phyloP scores from a whole-genome alignment of 768 basidiomycete genomes.

The Tylopilus sp. region DNA sequence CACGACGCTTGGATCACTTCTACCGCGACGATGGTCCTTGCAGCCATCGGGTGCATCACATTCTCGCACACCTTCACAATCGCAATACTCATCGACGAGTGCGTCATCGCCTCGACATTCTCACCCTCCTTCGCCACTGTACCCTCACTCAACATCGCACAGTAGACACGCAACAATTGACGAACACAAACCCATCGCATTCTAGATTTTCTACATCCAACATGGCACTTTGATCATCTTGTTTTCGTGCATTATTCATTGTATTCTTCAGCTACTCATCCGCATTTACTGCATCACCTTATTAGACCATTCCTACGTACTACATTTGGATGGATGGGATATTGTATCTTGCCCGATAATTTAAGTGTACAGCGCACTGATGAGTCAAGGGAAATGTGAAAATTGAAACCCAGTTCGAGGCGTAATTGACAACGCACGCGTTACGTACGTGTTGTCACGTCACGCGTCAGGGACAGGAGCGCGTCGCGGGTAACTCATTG shows the following conservation, averaged over 20 bases:
- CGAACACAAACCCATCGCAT: slow-evolving; percentile 20
- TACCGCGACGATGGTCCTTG: slow-evolving; percentile 33
- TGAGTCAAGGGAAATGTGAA: too few relatives aligned
- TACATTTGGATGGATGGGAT: background rate
- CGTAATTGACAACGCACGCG: too few relatives aligned
- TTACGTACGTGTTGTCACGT: slow-evolving; percentile 8
- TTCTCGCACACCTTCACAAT: slow-evolving; percentile 31
- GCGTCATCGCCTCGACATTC: slow-evolving; percentile 32
- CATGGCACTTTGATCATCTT: background rate
- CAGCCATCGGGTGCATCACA: slow-evolving; percentile 29
- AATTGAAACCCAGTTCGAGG: too few relatives aligned
- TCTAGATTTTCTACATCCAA: slow-evolving; percentile 8
- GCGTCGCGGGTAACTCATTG: slow-evolving; percentile 6
- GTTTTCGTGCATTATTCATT: slow-evolving; percentile 4
- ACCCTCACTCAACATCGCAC: slow-evolving; percentile 25
- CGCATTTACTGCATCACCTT: slow-evolving; percentile 1
- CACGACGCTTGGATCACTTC: slow-evolving; percentile 33
- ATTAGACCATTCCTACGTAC: slow-evolving; percentile 8
- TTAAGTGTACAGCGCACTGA: background rate
- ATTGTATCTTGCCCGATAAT: slow-evolving; percentile 4
- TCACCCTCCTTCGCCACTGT: slow-evolving; percentile 29
- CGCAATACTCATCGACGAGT: slow-evolving; percentile 29
- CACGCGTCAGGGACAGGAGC: slow-evolving; percentile 8
- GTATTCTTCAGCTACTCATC: slow-evolving; percentile 2
- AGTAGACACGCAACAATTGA: slow-evolving; percentile 34